Percentiles rank a stretch among this genome's conserved stretches.
These are phyloP conservation scores for Fusarium zealandicum DNA, from an alignment of 2,329 filamentous ascomycete species.

Conservation along the genomic window DNA sequence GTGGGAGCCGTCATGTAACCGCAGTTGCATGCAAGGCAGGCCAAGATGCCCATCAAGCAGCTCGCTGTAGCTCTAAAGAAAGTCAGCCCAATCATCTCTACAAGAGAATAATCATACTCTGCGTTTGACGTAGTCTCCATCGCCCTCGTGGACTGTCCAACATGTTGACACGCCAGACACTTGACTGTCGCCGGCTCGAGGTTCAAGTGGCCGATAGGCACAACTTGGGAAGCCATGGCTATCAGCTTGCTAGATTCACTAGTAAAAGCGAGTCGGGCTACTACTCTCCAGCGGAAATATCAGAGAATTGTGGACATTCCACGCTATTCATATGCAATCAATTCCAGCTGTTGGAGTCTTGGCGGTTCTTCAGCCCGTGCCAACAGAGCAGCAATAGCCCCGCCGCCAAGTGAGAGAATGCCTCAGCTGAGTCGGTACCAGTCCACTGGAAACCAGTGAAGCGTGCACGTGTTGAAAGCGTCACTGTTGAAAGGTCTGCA, in stretches of 20 bases:
- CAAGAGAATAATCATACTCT: neutral
- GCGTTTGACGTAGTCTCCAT: slow-evolving; percentile 13
- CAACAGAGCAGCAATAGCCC: neutral
- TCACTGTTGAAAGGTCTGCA: neutral
- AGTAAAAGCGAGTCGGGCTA: too few species aligned
- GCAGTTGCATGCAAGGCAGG: slow-evolving; percentile 12
- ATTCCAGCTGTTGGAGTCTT: neutral
- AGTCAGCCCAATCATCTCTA: neutral
- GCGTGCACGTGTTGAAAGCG: neutral
- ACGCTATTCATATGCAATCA: neutral
- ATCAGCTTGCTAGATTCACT: too few species aligned
- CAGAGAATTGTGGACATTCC: neutral
- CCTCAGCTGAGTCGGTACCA: neutral
- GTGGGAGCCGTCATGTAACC: slow-evolving; percentile 9
- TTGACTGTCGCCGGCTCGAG: slow-evolving; percentile 7
- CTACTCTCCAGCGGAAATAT: too few species aligned
- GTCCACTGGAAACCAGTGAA: neutral
- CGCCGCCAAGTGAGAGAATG: slow-evolving; percentile 1
- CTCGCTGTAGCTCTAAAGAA: neutral
- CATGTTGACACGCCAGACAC: slow-evolving; percentile 12
- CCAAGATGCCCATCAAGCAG: slow-evolving; percentile 1
- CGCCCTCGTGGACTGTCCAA: slow-evolving; percentile 8
- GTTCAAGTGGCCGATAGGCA: slow-evolving; percentile 4
- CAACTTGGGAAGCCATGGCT: neutral
- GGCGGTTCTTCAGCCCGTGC: neutral